Base-by-base conservation (phyloP, 305 asterid species). In the Fraxinus nigra region DNA sequence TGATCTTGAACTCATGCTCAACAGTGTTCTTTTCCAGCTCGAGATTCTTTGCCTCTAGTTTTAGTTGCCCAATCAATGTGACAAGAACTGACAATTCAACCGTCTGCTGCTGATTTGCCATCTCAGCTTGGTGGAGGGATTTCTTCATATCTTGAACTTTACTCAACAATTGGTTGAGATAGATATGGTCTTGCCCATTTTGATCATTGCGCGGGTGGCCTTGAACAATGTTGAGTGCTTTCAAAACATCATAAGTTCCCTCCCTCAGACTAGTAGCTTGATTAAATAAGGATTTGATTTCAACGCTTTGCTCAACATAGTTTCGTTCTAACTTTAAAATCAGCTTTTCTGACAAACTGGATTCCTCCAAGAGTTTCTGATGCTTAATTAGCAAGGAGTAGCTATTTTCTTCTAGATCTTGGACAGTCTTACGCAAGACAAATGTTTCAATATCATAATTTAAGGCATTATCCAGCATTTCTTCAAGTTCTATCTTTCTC, bases 401-500 rank as follows among this genome's bases (percentile, higher is more conserved):
- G 59, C 89, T 90, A 77, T 81, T 79, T 80, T 89, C 97, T 80
- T 90, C 89, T 86, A 95, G 84, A 73, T 92, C 93, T 76, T 81
- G 85, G 59, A 89, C 90, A 85, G 93, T 85, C 78, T 70, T 87
- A 81, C 81, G 89, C 51, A 97, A 79, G 78, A 94, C 88, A 84
- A 92, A 90, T 65, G 90, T 92, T 90, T 92, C 97, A 35, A 89
- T 87, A 83, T 95, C 93, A 54, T 88, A 90, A 75, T 85, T 87
- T 16, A 91, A 80, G 79, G 92, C 91, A 76, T 84, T 84, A 75
- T 92, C 93, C 33, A 90, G 84, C 83, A 90, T 91, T 80, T 79
- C 85, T 77, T 92, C 95, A 72, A 90, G 90, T 83, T 93, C 96
- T 86, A 79, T 75, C 83, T 86, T 88, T 82, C 87, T 90, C 77